Base-by-base conservation (phyloP, 2,329 filamentous ascomycete genomes). In the Cladosporium oxysporum region DNA sequence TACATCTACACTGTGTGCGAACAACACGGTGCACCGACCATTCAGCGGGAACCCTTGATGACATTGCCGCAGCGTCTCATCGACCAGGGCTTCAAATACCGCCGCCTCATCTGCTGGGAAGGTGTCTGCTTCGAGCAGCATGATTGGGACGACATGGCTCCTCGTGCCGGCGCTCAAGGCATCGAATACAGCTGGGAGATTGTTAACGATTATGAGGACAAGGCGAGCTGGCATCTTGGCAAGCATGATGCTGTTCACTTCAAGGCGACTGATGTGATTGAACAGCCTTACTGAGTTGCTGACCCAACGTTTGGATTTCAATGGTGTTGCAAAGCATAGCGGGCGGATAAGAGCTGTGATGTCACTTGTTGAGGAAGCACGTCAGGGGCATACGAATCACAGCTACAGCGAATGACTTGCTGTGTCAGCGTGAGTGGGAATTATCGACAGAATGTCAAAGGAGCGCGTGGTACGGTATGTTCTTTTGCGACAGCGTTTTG, bases 181-280 rank as follows among this genome's bases (percentile, higher is more conserved):
- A 60, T 66, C 16, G 55, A 33, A 16, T 53, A 68, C 3, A 71
- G 71, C 64, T 71, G 70, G 68, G 67, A 70, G 33, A 53, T 71
- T 49, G 35, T 68, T 14, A 37, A 50, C 28, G 41, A 37, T 44
- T 14, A n/a, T 7, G 53, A 60, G 11, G 31, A 66, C 12, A 28
- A 49, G 18, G 67, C 65, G 10, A 70, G 67, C 61, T 72, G 69
- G 71, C 69, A 70, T 62, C 47, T 72, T 6, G 37, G 63, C 18
- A 67, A 66, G 2, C 69, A 66, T 53, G 58, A 67, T 60, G 65
- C 69, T 11, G 28, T 67, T n/a, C 49, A 26, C 3, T 70, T 62
- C 33, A 57, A 35, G 14, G 59, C 66, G 47, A 37, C 58, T 12
- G 67, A 70, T 3, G 67, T 69, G 33, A 16, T 69, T 50, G 50